These are phyloP conservation scores for Boletus bicolor DNA, from an alignment of 768 basidiomycete species.

Conservation along the genomic window DNA sequence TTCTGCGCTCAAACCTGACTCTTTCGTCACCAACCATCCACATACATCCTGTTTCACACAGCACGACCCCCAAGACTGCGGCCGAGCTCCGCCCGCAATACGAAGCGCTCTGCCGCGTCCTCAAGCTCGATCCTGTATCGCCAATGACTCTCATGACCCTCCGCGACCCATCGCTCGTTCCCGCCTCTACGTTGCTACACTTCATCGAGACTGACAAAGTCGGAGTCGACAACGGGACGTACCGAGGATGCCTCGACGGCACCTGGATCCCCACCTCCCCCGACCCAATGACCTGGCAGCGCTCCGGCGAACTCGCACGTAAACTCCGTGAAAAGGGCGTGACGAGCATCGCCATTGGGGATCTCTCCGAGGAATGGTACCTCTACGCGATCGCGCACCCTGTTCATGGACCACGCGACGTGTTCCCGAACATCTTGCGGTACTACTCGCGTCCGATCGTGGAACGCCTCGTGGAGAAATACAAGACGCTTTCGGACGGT, in stretches of 20 bases:
- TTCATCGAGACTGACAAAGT: constrained; percentile 57
- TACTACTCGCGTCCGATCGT: constrained; percentile 56
- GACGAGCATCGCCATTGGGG: constrained; percentile 60
- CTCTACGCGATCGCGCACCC: constrained; percentile 71
- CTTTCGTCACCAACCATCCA: not conserved
- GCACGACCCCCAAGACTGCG: constrained; percentile 58
- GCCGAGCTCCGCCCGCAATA: constrained; percentile 60
- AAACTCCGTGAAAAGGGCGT: constrained; percentile 57
- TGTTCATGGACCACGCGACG: constrained; percentile 45
- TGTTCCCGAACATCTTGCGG: constrained; percentile 54
- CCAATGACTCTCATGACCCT: constrained; percentile 50
- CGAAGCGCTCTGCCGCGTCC: constrained; percentile 53
- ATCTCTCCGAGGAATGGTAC: constrained; percentile 74
- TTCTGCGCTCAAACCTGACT: not conserved
- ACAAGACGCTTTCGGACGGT: constrained; percentile 38
- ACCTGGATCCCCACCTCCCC: constrained; percentile 54
- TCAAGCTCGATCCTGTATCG: constrained; percentile 52
- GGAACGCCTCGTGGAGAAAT: constrained; percentile 42
- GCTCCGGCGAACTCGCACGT: constrained; percentile 53
- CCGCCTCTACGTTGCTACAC: constrained; percentile 49
- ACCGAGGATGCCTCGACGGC: constrained; percentile 61
- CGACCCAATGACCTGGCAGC: constrained; percentile 68
- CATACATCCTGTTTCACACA: constrained; percentile 15
- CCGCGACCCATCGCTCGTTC: constrained; percentile 45
- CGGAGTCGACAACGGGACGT: constrained; percentile 56